These are phyloP conservation scores for Tricholomella constricta DNA, from an alignment of 768 basidiomycete genomes.

Conservation along the genomic window DNA sequence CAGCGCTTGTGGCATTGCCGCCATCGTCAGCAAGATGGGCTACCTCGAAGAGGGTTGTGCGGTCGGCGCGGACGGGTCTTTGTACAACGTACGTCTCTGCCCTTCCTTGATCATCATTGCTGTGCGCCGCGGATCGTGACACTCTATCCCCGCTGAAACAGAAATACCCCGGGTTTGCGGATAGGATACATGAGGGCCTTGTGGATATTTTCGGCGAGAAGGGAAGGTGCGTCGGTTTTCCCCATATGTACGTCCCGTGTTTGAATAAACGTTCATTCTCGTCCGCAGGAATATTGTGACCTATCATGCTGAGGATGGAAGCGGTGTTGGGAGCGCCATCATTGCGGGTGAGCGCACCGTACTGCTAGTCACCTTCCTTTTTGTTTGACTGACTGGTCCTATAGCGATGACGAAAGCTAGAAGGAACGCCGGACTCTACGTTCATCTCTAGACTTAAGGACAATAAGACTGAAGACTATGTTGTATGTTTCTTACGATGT, in stretches of 20 bases:
- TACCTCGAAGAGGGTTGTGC: conserved; percentile 89
- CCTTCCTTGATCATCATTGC: neutral
- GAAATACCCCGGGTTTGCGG: conserved; percentile 98
- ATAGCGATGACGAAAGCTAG: conserved; percentile 89
- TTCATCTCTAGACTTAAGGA: conserved; percentile 41
- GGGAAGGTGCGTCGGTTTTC: conserved; percentile 64
- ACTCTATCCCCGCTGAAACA: conserved; percentile 27
- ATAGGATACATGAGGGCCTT: conserved; percentile 90
- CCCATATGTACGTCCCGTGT: neutral
- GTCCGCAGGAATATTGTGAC: conserved; percentile 64
- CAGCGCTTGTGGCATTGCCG: conserved; percentile 94
- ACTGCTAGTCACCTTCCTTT: neutral
- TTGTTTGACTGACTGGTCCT: neutral
- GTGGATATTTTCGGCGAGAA: conserved; percentile 96
- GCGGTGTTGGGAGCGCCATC: conserved; percentile 95
- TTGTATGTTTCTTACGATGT: conserved; percentile 5
- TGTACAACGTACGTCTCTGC: conserved; percentile 77
- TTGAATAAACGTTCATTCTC: conserved; percentile 1
- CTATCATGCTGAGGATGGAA: conserved; percentile 87
- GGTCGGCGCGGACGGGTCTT: conserved; percentile 91
- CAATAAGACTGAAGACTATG: neutral
- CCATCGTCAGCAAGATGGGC: conserved; percentile 93
- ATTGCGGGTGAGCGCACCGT: conserved; percentile 63
- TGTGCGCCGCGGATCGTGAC: neutral
- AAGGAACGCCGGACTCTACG: conserved; percentile 64